phyloP scores from a whole-genome alignment of 108 stramenopile species.

The Pelagomonas calceolata region DNA sequence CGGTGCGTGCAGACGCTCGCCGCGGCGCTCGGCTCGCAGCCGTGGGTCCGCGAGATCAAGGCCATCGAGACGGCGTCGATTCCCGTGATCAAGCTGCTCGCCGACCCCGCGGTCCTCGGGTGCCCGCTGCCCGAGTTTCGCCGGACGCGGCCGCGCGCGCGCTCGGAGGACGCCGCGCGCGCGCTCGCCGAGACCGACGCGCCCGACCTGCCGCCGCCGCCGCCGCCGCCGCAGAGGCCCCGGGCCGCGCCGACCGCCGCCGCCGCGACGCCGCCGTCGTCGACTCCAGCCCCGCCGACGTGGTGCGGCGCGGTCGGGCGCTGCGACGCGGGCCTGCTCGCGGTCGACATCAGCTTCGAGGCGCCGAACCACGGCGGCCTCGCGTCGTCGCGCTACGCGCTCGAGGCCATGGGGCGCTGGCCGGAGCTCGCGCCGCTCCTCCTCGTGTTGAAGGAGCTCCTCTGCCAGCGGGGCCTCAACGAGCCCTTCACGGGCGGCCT shows the following conservation, averaged over 20 bases:
- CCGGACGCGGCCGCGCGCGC: not conserved
- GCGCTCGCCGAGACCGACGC: not conserved
- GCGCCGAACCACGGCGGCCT: slow-evolving; percentile 82
- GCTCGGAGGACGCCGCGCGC: not conserved
- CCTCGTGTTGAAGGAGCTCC: slow-evolving; percentile 76
- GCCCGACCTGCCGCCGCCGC: not conserved
- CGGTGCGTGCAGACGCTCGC: slow-evolving; percentile 34
- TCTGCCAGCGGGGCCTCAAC: slow-evolving; percentile 72
- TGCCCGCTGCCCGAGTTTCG: not conserved
- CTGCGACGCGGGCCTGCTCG: slow-evolving; percentile 44
- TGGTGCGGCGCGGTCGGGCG: not conserved
- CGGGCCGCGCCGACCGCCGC: slow-evolving; percentile 12
- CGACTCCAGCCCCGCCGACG: not conserved
- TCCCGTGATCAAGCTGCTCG: slow-evolving; percentile 73
- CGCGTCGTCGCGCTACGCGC: slow-evolving; percentile 66
- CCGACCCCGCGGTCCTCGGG: slow-evolving; percentile 61
- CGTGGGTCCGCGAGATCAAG: slow-evolving; percentile 79
- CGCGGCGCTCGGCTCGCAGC: slow-evolving; percentile 56
- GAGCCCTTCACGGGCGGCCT: slow-evolving; percentile 90
- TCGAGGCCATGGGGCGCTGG: slow-evolving; percentile 60
- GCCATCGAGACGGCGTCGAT: slow-evolving; percentile 72
- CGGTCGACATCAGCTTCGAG: slow-evolving; percentile 87
- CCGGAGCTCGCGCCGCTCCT: slow-evolving; percentile 53
- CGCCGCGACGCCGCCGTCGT: not conserved
- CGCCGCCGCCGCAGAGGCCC: not conserved